These are phyloP conservation scores for Geotrichum europaeum DNA, from an alignment of 1,139 yeast species.

Conservation along the genomic window DNA sequence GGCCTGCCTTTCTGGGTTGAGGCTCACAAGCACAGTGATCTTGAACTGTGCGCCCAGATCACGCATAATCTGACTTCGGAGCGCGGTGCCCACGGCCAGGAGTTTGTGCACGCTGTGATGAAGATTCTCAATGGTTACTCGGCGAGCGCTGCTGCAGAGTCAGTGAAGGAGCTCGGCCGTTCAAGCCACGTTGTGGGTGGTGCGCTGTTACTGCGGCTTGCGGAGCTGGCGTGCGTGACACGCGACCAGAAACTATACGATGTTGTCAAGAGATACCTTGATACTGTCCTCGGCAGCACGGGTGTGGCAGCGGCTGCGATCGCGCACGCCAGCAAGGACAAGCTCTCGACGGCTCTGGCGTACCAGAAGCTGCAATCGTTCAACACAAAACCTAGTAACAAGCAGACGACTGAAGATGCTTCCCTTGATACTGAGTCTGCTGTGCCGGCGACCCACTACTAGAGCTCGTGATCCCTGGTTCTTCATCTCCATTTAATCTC, in stretches of 20 bases:
- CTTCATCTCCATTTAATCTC: not conserved
- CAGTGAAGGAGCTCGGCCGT: not conserved
- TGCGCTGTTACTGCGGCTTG: constrained; percentile 1
- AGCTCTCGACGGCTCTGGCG: constrained; percentile 11
- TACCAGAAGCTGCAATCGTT: constrained; percentile 7
- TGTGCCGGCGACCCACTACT: not conserved
- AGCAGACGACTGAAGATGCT: not conserved
- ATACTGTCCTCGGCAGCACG: not conserved
- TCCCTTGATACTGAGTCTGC: not conserved
- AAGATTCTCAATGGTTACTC: not conserved
- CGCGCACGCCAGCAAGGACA: not conserved
- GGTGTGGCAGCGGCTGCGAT: not conserved
- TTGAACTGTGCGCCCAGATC: not conserved
- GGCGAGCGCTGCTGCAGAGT: not conserved
- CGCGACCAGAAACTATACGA: not conserved
- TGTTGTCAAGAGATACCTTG: constrained; percentile 1
- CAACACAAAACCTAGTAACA: not conserved
- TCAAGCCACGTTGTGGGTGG: not conserved
- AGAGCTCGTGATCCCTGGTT: not conserved
- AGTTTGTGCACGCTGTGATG: not conserved
- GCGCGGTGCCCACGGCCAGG: not conserved
- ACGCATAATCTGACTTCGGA: not conserved
- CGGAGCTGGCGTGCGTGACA: constrained; percentile 2
- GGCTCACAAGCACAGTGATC: constrained; percentile 1
- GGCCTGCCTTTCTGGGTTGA: constrained; percentile 4